Conservation (phyloP, 2,329 filamentous ascomycete genomes). For the Ascosphaera apis region DNA sequence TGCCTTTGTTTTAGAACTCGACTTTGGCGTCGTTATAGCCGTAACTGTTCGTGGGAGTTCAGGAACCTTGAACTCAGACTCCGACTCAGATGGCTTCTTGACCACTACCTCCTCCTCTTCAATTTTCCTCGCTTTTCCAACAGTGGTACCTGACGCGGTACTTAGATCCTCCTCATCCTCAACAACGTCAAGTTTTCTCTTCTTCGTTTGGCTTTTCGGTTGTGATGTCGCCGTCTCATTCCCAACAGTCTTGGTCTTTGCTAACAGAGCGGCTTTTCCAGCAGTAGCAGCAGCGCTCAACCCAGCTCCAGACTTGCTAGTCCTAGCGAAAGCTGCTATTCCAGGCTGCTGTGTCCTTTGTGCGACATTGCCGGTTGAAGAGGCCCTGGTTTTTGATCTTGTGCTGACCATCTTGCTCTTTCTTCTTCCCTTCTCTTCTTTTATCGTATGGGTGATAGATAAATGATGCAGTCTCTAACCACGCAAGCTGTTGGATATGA, state of each 20-base stretch:
- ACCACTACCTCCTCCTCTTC: background rate
- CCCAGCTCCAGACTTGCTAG: background rate
- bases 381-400: background rate
- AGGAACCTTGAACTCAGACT: too few relatives aligned
- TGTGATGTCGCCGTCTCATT: background rate
- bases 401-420: conserved; percentile 1
- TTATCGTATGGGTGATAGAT: background rate
- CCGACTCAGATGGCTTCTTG: background rate
- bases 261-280: background rate
- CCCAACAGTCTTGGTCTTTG: background rate
- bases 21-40: too few relatives aligned
- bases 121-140: background rate
- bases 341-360: background rate
- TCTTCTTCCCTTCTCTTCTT: background rate
- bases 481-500: background rate
- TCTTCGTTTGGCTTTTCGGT: background rate
- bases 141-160: too few relatives aligned
- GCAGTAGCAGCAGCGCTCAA: background rate
- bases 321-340: background rate
- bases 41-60: too few relatives aligned
- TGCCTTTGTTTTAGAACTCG: too few relatives aligned
- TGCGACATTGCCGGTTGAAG: background rate
- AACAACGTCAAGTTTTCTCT: background rate
- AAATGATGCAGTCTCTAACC: background rate
- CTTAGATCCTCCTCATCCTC: background rate